A percentile compares a stretch with the other conserved stretches of the same genome.
phyloP scores from a whole-genome alignment of 768 basidiomycete species.

The Dentipellis fragilis region DNA sequence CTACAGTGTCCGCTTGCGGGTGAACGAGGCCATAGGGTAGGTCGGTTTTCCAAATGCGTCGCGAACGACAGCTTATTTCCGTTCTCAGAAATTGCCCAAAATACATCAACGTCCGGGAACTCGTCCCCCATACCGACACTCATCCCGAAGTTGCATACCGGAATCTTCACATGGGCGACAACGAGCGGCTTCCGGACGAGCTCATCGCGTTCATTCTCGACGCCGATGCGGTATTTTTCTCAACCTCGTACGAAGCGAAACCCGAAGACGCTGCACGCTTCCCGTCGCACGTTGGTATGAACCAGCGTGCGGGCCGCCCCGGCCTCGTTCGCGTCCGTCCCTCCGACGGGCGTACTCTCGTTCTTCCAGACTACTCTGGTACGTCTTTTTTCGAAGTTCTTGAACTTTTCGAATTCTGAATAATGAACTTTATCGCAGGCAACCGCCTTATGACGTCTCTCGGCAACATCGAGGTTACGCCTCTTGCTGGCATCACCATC shows the following conservation, averaged over 20 bases:
- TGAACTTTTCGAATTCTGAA: not conserved
- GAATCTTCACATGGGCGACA: constrained; percentile 21
- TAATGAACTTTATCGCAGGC: constrained; percentile 24
- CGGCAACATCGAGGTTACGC: constrained; percentile 47
- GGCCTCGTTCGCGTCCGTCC: constrained; percentile 52
- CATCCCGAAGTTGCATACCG: constrained; percentile 29
- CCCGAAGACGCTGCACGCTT: constrained; percentile 27
- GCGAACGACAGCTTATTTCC: not conserved
- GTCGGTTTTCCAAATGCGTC: constrained; percentile 13
- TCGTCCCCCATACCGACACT: constrained; percentile 32
- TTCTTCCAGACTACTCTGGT: constrained; percentile 55
- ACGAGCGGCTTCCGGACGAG: constrained; percentile 39
- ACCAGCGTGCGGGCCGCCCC: constrained; percentile 53
- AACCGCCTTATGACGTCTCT: constrained; percentile 56
- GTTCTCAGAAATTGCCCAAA: constrained; percentile 55
- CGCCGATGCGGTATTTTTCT: constrained; percentile 47
- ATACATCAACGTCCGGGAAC: constrained; percentile 50
- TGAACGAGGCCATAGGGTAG: constrained; percentile 53
- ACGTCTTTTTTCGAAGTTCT: constrained; percentile 2
- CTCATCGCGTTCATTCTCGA: constrained; percentile 36
- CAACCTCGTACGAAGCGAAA: constrained; percentile 36
- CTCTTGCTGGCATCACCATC: constrained; percentile 48
- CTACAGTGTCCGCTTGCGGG: constrained; percentile 29
- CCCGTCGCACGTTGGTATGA: constrained; percentile 54
- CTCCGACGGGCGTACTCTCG: constrained; percentile 42